phyloP scores from a whole-genome alignment of 768 basidiomycete genomes.

The Podaxis mareebaensis region DNA sequence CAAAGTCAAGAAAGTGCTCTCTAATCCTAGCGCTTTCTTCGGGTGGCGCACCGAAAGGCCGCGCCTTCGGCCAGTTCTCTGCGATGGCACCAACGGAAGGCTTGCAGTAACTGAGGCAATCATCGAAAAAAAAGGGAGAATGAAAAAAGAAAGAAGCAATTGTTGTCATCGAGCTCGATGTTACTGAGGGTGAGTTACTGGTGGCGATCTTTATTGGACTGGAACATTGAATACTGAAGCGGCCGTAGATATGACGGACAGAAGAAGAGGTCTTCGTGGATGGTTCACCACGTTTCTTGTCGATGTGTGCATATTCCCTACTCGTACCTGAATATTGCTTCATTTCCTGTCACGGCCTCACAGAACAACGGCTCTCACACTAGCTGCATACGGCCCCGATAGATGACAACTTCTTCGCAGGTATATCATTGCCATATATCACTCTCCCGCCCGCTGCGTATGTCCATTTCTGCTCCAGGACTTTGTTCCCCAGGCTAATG shows the following conservation, averaged over 20 bases:
- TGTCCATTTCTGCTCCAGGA: constrained; percentile 12
- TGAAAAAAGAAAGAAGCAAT: constrained; percentile 40
- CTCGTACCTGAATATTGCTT: neutral
- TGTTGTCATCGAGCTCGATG: constrained; percentile 42
- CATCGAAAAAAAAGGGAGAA: constrained; percentile 43
- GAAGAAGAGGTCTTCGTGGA: constrained; percentile 46
- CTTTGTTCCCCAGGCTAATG: neutral
- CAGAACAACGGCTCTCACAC: constrained; percentile 54
- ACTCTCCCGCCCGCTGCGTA: constrained; percentile 53
- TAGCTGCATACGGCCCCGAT: constrained; percentile 34
- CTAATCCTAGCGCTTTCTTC: constrained; percentile 23
- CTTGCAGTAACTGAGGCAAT: constrained; percentile 39
- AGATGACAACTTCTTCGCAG: constrained; percentile 24
- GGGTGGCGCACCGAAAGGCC: constrained; percentile 11
- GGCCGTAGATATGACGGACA: constrained; percentile 54
- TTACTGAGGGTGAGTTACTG: constrained; percentile 36
- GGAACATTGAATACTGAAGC: neutral
- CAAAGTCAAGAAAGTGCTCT: constrained; percentile 23
- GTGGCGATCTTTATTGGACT: neutral
- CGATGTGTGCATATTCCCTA: constrained; percentile 41
- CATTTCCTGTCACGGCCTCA: neutral
- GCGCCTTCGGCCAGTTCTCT: constrained; percentile 19
- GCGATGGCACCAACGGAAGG: constrained; percentile 24
- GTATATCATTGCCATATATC: constrained; percentile 51
- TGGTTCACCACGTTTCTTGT: constrained; percentile 55